These are phyloP conservation scores for Talaromyces sp. DNA, from an alignment of 2,329 filamentous ascomycete species.

Conservation along the genomic window DNA sequence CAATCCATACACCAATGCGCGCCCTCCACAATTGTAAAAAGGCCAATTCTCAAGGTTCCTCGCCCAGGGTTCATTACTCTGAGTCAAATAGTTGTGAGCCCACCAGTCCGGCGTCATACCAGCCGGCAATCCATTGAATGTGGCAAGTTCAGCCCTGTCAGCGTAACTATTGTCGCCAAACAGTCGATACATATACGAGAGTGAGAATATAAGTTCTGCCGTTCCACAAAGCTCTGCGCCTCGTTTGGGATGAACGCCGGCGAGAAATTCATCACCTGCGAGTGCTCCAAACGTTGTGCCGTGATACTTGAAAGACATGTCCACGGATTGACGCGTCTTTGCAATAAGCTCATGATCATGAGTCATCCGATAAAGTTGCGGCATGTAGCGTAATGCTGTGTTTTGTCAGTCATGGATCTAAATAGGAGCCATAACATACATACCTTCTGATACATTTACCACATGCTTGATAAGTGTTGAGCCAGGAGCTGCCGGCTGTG, in stretches of 20 bases:
- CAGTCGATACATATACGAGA: conserved; percentile 19
- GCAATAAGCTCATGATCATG: conserved; percentile 13
- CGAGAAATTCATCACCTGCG: conserved; percentile 17
- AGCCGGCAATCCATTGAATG: conserved; percentile 16
- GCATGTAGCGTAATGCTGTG: conserved; percentile 17
- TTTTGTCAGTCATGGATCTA: neutral
- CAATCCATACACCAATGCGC: conserved; percentile 17
- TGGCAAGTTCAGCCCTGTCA: conserved; percentile 16
- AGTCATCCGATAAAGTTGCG: conserved; percentile 17
- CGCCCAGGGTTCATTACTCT: conserved; percentile 17
- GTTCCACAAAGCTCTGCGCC: conserved; percentile 18
- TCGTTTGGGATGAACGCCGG: conserved; percentile 18
- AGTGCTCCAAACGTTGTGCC: conserved; percentile 18
- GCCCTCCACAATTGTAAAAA: conserved; percentile 17
- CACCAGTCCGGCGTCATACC: conserved; percentile 18
- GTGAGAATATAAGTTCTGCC: conserved; percentile 17
- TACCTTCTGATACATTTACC: conserved; percentile 18
- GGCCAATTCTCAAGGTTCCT: conserved; percentile 16
- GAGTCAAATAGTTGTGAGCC: conserved; percentile 18
- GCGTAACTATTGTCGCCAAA: conserved; percentile 17
- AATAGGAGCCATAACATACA: neutral
- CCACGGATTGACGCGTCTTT: conserved; percentile 14
- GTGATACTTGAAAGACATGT: conserved; percentile 18
- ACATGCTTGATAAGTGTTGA: conserved; percentile 18
- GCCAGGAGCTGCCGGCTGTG: conserved; percentile 14